phyloP scores from a whole-genome alignment of 2,329 filamentous ascomycete genomes.

The Calonectria hawksworthii region DNA sequence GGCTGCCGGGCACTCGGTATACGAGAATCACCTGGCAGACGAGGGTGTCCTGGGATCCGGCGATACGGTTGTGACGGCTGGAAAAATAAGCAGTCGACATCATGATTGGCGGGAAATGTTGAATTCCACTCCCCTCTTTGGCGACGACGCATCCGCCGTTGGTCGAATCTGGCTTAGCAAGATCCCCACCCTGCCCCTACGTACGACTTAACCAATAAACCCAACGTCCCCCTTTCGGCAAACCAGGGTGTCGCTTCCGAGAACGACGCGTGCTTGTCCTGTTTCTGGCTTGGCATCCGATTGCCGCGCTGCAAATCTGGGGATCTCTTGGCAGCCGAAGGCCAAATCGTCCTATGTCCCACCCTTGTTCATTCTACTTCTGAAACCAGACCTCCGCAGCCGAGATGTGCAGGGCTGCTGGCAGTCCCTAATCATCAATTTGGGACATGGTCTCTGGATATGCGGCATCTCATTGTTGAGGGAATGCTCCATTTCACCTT shows the following conservation, averaged over 20 bases:
- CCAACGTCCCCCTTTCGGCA: not conserved
- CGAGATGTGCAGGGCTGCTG: not conserved
- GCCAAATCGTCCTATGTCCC: not conserved
- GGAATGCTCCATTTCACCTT: not conserved
- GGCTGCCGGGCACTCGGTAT: not conserved
- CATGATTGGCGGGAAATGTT: constrained; percentile 3
- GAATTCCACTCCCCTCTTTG: not conserved
- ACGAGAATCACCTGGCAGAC: not conserved
- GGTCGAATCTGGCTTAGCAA: not conserved
- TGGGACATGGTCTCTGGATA: constrained; percentile 7
- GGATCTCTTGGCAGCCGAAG: not conserved
- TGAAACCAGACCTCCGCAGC: not conserved
- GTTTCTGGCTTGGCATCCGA: constrained; percentile 16
- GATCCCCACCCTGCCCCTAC: not conserved
- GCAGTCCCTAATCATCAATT: not conserved
- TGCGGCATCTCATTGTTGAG: not conserved
- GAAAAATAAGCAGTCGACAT: not conserved
- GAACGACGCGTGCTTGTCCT: not conserved
- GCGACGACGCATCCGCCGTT: not conserved
- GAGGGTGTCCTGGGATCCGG: not conserved
- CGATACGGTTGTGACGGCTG: not conserved
- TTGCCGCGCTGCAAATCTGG: constrained; percentile 9
- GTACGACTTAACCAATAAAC: not conserved
- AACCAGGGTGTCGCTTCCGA: not conserved
- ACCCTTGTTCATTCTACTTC: not conserved